Conservation (phyloP, 768 basidiomycete species). For the Tricholoma flavovirens region DNA sequence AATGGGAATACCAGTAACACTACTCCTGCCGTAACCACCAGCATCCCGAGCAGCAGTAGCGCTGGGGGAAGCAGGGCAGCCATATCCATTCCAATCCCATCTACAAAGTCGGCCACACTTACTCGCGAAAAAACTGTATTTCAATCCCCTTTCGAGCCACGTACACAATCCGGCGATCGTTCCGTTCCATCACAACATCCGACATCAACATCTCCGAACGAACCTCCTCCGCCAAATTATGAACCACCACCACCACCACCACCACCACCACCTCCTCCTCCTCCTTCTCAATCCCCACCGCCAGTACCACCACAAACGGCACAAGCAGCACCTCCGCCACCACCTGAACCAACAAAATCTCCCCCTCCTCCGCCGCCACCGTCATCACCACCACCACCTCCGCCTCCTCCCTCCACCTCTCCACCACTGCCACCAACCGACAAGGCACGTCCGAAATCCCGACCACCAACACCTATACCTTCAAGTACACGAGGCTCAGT, state of each 20-base stretch:
- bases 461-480: constrained; percentile 28
- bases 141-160: constrained; percentile 18
- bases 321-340: constrained; percentile 26
- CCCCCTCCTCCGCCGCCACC: constrained; percentile 17
- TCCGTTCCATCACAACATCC: constrained; percentile 25
- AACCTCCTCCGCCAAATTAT: constrained; percentile 20
- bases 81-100: constrained; percentile 22
- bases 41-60: constrained; percentile 9
- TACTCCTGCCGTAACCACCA: constrained; percentile 7
- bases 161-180: constrained; percentile 16
- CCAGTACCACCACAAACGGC: constrained; percentile 19
- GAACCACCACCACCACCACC: constrained; percentile 22
- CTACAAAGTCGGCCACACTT: constrained; percentile 7
- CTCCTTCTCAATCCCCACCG: constrained; percentile 20
- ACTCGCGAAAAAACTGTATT: constrained; percentile 21
- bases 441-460: constrained; percentile 24
- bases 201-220: constrained; percentile 17
- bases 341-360: constrained; percentile 18
- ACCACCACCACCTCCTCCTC: constrained; percentile 26
- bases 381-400: constrained; percentile 19
- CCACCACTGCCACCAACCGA: constrained; percentile 23
- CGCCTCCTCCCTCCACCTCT: constrained; percentile 18
- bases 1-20: constrained; percentile 4
- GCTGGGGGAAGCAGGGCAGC: constrained; percentile 16
- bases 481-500: constrained; percentile 11